phyloP scores from a whole-genome alignment of 441 rosid species.

The Bruguiera hainesii region DNA sequence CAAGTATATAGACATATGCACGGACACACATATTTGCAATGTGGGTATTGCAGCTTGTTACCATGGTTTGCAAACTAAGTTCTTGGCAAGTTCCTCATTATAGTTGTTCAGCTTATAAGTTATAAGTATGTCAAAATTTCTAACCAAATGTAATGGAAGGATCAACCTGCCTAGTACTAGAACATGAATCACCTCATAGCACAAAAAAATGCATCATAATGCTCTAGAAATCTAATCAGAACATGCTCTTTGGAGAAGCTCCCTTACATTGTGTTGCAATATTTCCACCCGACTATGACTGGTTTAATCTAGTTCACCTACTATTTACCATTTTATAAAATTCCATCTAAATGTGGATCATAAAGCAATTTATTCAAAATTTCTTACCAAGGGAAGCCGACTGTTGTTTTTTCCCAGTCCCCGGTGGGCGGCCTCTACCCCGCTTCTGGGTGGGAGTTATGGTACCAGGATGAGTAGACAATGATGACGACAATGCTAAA shows the following conservation, averaged over 20 bases:
- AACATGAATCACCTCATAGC: conserved; percentile 1
- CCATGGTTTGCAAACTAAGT: too few relatives aligned
- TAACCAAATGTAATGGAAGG: background rate
- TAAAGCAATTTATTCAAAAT: conserved; percentile 9
- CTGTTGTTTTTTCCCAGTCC: conserved; percentile 78
- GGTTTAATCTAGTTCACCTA: conserved; percentile 5
- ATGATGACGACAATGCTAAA: conserved; percentile 73
- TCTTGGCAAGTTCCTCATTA: too few relatives aligned
- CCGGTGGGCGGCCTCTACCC: conserved; percentile 93
- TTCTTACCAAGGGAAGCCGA: conserved; percentile 62
- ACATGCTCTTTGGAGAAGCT: background rate
- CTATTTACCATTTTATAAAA: background rate
- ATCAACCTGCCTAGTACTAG: background rate
- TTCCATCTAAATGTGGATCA: background rate
- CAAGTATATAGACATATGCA: too few relatives aligned
- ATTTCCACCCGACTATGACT: conserved; percentile 5
- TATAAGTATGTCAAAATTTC: too few relatives aligned
- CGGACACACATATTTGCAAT: too few relatives aligned
- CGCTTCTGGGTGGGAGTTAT: conserved; percentile 66
- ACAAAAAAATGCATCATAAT: background rate
- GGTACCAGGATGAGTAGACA: conserved; percentile 52
- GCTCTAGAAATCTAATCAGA: background rate
- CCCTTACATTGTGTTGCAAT: background rate
- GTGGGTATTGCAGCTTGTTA: too few relatives aligned
- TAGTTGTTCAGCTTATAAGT: too few relatives aligned